Evolutionary conservation across 495 filamentous ascomycete species (phyloP), one percentile per base, ranked within the genome.

Genomic region (Neurospora sp.): DNA sequence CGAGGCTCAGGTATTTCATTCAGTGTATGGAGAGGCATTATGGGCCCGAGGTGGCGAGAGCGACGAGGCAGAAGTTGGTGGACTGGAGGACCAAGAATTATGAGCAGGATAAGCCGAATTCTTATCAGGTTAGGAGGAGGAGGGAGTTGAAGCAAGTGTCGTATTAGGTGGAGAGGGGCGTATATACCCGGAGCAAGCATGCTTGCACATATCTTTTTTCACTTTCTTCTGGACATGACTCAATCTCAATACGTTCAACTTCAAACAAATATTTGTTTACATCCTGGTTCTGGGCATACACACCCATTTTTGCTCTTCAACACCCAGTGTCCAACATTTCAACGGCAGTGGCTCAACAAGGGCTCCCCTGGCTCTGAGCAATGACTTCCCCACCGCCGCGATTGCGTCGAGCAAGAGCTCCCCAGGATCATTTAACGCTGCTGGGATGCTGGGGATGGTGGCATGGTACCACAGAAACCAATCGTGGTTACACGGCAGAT

Each of bases 1-100:
- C 75, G 5, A 81, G 83, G 35, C 72, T 85, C 20, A 69, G 74
- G 48, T 86, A 82, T 81, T 75, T 81, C 69, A 70, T 86, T 69
- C 48, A 53, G 40, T 70, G 85, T 6, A 73, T 87, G 42, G 59
- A 77, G 53, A 66, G 73, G 42, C 75, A 78, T 14, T 72, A 78
- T 48, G 83, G 84, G 37, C 69, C 59, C 0, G 75, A 80, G 22
- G 69, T 76, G 8, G 79, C 79, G n/a, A 20, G 72, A 42, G 59
- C 53, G 12, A 66, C 53, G 22, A 66, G 53, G 27, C 53, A 66
- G 53, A 66, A 66, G 14, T 18, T 66, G 53, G 53, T 66, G 53
- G 53, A 66, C 14, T 66, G 53, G 53, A 16, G 53, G 53, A 66
- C 22, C 1, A 66, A 66, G 53, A 14, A 35, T 31, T 66, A 66